These are phyloP conservation scores for Xylaria scruposa DNA, from an alignment of 495 filamentous ascomycete genomes.

Conservation along the genomic window DNA sequence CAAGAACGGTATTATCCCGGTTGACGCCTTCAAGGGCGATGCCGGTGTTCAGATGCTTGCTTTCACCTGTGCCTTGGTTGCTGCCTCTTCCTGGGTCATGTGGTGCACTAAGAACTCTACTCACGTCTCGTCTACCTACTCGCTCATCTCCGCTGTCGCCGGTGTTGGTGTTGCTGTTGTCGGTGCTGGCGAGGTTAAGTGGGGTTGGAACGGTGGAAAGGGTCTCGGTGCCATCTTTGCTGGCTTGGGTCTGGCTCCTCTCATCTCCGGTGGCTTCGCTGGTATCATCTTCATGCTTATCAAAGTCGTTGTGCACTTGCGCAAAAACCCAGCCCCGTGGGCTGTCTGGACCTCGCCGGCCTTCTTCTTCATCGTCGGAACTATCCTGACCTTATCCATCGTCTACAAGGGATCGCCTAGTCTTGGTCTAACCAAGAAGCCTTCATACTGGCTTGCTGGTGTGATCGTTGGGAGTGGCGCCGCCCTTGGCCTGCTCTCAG, in stretches of 20 bases:
- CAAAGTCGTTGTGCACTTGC: conserved; percentile 63
- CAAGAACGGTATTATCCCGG: conserved; percentile 64
- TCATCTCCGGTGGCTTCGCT: conserved; percentile 62
- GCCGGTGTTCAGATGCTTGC: conserved; percentile 67
- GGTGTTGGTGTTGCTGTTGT: conserved; percentile 67
- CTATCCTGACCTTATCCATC: conserved; percentile 65
- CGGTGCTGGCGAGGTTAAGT: conserved; percentile 61
- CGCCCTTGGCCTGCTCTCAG: conserved; percentile 58
- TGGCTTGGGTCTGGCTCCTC: conserved; percentile 65
- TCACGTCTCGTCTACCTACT: conserved; percentile 70
- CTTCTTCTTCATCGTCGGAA: conserved; percentile 65
- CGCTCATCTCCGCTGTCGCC: conserved; percentile 66
- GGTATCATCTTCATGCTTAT: conserved; percentile 67
- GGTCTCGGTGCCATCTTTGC: conserved; percentile 68
- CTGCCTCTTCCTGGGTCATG: conserved; percentile 57
- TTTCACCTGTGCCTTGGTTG: conserved; percentile 63
- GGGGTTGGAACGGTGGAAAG: conserved; percentile 67
- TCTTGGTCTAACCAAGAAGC: conserved; percentile 62
- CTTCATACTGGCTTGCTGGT: conserved; percentile 59
- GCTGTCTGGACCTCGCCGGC: conserved; percentile 64
- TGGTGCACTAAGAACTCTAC: conserved; percentile 67
- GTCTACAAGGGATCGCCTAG: conserved; percentile 70
- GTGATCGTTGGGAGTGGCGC: conserved; percentile 62
- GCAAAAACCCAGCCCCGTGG: conserved; percentile 62
- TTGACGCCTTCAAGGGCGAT: conserved; percentile 54